These are phyloP conservation scores for Hordeum vulgare DNA, from an alignment of 176 grass and related monocot species.

Conservation along the genomic window DNA sequence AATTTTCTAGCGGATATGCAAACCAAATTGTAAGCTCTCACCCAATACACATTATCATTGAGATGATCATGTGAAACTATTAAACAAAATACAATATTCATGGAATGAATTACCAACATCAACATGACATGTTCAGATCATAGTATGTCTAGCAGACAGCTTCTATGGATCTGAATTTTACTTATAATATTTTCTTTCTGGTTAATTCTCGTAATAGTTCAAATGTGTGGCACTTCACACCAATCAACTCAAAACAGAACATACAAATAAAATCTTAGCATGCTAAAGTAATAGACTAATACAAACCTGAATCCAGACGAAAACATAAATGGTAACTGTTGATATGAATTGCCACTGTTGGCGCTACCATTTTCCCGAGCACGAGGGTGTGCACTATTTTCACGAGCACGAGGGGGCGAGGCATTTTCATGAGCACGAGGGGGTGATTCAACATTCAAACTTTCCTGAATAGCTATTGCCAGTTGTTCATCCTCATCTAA, in stretches of 20 bases:
- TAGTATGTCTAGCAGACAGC: not conserved
- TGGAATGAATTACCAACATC: not conserved
- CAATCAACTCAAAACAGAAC: not conserved
- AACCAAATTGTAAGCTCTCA: constrained; percentile 1
- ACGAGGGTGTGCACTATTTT: constrained; percentile 34
- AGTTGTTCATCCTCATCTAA: constrained; percentile 95
- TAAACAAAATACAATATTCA: not conserved
- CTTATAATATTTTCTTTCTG: constrained; percentile 1
- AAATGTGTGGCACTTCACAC: constrained; percentile 10
- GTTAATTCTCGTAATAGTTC: not conserved
- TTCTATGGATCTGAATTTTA: not conserved
- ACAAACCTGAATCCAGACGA: constrained; percentile 83
- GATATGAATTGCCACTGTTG: constrained; percentile 51
- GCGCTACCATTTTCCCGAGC: constrained; percentile 35
- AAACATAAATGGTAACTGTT: constrained; percentile 51
- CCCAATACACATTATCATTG: not conserved
- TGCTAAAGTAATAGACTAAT: not conserved
- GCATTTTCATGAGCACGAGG: constrained; percentile 42
- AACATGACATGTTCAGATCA: not conserved
- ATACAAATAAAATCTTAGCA: constrained; percentile 4
- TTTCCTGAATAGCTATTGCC: constrained; percentile 96
- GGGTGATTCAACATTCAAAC: constrained; percentile 74
- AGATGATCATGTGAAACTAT: not conserved
- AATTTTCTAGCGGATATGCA: not conserved
- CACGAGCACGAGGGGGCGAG: constrained; percentile 44